These are phyloP conservation scores for Phytophthora sojae DNA, from an alignment of 352 stramenopile genomes.

Conservation along the genomic window DNA sequence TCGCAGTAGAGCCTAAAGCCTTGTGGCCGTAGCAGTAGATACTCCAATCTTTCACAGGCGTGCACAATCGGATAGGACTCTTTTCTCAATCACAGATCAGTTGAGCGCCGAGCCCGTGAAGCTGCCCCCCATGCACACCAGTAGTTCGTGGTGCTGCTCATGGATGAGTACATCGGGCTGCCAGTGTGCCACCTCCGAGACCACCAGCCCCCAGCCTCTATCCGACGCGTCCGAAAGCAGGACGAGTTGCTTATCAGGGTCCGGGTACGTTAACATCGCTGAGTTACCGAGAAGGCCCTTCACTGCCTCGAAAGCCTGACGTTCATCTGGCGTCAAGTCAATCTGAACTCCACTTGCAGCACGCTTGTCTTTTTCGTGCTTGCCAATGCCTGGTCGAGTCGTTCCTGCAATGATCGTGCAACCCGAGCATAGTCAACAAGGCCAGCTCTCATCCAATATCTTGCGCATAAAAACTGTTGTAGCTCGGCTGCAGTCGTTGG, in stretches of 20 bases:
- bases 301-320: not conserved
- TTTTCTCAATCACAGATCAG: constrained; percentile 27
- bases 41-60: too few species aligned
- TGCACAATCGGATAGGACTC: constrained; percentile 13
- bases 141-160: not conserved
- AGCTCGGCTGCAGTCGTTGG: too few species aligned
- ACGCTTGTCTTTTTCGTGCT: constrained; percentile 7
- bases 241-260: not conserved
- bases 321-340: constrained; percentile 4
- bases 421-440: too few species aligned
- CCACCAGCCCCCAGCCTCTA: constrained; percentile 27
- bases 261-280: not conserved
- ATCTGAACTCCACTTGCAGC: too few species aligned
- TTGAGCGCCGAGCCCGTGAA: constrained; percentile 14
- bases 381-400: too few species aligned
- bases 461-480: too few species aligned
- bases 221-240: not conserved
- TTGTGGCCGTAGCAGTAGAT: too few species aligned
- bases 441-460: too few species aligned
- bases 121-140: constrained; percentile 16
- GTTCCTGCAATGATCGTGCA: too few species aligned
- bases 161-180: not conserved
- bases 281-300: not conserved
- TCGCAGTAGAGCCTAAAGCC: too few species aligned
- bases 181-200: not conserved